phyloP scores from a whole-genome alignment of 306 rosid genomes.

The Prunus mira region DNA sequence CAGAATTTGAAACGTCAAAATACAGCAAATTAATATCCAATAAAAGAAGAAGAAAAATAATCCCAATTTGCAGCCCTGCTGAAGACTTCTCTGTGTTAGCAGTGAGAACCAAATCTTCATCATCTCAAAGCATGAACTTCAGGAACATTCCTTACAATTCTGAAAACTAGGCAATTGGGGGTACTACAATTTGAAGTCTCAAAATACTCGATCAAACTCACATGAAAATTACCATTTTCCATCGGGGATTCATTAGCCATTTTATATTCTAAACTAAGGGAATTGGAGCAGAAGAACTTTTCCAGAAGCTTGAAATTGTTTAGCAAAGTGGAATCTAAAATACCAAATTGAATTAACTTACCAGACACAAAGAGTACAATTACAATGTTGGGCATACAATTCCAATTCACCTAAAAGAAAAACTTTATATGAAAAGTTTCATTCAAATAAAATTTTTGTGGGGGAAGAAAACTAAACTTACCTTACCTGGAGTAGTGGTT shows the following conservation, averaged over 20 bases:
- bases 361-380: not conserved
- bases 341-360: not conserved
- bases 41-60: too few species aligned
- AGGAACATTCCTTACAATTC: not conserved
- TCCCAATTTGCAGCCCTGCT: not conserved
- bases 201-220: too few species aligned
- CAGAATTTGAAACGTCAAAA: not conserved
- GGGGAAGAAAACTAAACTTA: constrained; percentile 13
- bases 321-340: not conserved
- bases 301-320: not conserved
- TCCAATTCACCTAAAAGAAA: not conserved
- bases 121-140: not conserved
- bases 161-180: not conserved
- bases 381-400: not conserved
- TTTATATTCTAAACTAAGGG: not conserved
- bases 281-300: not conserved
- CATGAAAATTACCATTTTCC: not conserved
- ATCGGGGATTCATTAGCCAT: not conserved
- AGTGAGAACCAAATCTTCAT: not conserved
- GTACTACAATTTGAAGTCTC: not conserved
- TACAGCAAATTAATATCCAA: not conserved
- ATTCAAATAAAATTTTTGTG: not conserved
- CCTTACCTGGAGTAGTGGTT: constrained; percentile 81
- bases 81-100: not conserved
- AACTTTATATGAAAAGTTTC: not conserved